Conservation (phyloP, 345 rosid genomes). For the Pugionium cornutum region DNA sequence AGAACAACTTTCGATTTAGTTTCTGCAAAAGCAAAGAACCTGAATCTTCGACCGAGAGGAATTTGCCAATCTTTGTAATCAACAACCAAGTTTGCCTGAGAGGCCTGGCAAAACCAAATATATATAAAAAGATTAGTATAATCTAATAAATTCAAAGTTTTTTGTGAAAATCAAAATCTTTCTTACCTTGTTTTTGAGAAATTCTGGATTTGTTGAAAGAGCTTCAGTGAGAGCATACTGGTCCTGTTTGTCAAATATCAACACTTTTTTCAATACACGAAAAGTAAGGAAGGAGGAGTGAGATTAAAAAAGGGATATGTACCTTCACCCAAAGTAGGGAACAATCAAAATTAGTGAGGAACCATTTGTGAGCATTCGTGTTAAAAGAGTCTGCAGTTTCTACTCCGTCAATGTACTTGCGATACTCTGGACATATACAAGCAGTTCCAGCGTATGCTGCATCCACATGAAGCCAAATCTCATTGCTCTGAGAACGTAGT, state of each 20-base stretch:
- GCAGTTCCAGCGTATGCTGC: slow-evolving; percentile 97
- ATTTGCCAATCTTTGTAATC: slow-evolving; percentile 98
- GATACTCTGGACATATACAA: slow-evolving; percentile 85
- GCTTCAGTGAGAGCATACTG: slow-evolving; percentile 69
- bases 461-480: slow-evolving; percentile 86
- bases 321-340: slow-evolving; percentile 94
- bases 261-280: not conserved
- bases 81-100: slow-evolving; percentile 77
- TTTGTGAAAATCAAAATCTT: not conserved
- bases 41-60: slow-evolving; percentile 93
- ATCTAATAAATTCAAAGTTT: not conserved
- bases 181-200: slow-evolving; percentile 77
- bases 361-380: slow-evolving; percentile 95
- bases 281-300: slow-evolving; percentile 5
- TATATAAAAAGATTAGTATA: not conserved
- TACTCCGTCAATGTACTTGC: slow-evolving; percentile 71
- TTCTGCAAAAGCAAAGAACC: slow-evolving; percentile 45
- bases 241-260: slow-evolving; percentile 51
- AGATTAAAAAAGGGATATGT: slow-evolving; percentile 19
- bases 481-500: slow-evolving; percentile 50
- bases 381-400: slow-evolving; percentile 91
- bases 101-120: slow-evolving; percentile 51
- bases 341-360: slow-evolving; percentile 86
- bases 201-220: slow-evolving; percentile 91
- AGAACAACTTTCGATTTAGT: not conserved